Conservation (phyloP, 129 eudicot species). For the Calendula officinalis region DNA sequence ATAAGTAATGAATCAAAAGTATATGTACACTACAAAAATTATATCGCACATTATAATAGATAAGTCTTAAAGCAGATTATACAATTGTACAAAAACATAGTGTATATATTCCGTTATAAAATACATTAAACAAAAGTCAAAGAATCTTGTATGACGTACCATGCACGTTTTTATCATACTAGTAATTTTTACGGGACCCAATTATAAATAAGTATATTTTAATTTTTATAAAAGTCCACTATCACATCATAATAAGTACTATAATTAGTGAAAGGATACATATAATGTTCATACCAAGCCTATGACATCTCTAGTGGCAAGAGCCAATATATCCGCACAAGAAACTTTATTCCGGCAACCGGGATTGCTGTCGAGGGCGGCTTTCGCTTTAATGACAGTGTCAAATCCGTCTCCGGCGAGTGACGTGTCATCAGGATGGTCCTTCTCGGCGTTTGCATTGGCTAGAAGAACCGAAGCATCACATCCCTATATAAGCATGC, state of each 20-base stretch:
- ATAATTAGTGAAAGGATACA: background rate
- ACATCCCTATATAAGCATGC: slow-evolving; percentile 52
- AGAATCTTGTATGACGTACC: too few species aligned
- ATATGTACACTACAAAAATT: background rate
- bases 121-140: too few species aligned
- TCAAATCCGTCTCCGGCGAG: slow-evolving; percentile 93
- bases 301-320: slow-evolving; percentile 92
- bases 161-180: too few species aligned
- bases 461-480: slow-evolving; percentile 80
- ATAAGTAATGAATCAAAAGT: background rate
- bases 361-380: slow-evolving; percentile 68
- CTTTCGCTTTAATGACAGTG: slow-evolving; percentile 79
- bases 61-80: too few species aligned
- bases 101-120: too few species aligned
- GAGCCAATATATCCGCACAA: slow-evolving; percentile 90
- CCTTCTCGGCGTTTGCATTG: slow-evolving; percentile 65
- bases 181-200: too few species aligned
- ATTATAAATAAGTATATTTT: background rate
- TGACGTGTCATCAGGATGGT: slow-evolving; percentile 65
- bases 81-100: too few species aligned
- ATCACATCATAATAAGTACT: background rate
- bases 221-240: background rate
- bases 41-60: background rate
- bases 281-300: slow-evolving; percentile 48
- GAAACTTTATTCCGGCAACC: slow-evolving; percentile 75